Base-by-base conservation (phyloP, 2,329 filamentous ascomycete species). In the Fusarium circinatum region DNA sequence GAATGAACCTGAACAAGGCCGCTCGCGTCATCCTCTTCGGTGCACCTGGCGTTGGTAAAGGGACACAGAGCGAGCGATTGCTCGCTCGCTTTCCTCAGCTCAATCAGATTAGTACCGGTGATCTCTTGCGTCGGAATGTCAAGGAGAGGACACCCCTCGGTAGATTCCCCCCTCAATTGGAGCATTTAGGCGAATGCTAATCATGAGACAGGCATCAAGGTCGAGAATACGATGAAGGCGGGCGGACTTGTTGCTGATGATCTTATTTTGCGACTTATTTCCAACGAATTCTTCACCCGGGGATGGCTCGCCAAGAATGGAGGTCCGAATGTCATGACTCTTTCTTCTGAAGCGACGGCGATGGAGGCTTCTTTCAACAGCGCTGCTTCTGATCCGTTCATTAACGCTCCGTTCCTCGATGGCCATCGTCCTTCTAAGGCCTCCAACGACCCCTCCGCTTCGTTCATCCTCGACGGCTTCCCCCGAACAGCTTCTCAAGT, bases 401-500 rank as follows among this genome's bases (percentile, higher is more conserved):
- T 85, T 58, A 80, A 84, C 24, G 80, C 83, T 39, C 82, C 82
- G 32, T 79, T 80, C 56, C 79, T 83, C 57, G 83, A 84, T 58
- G 79, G 75, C 72, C 81, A 75, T 76, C 76, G 78, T 68, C 83
- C 79, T 68, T 83, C 83, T 36, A 82, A 83, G 61, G 85, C 87
- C 51, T 90, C 91, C 55, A 89, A 96, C 47, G 88, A 92, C 71
- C 93, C 95, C 0, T 86, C 90, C 2, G 94, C 95, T 14, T 98
- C 95, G 2, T 98, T 98, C 82, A 93, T 99, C 73, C 92, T 99
- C 60, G 96, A 99, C 81, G 96, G 96, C 22, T 99, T 98, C 83
- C 96, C 96, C 5, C 93, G 96, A 74, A 99, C 94, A 12, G 93
- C 93, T 2, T 80, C 86, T 7, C 96, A 99, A 83, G 96, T 95